Percentiles rank a stretch among this genome's conserved stretches.
These are phyloP conservation scores for Candida tetrigidarum DNA, from an alignment of 1,139 yeast species.

Conservation along the genomic window DNA sequence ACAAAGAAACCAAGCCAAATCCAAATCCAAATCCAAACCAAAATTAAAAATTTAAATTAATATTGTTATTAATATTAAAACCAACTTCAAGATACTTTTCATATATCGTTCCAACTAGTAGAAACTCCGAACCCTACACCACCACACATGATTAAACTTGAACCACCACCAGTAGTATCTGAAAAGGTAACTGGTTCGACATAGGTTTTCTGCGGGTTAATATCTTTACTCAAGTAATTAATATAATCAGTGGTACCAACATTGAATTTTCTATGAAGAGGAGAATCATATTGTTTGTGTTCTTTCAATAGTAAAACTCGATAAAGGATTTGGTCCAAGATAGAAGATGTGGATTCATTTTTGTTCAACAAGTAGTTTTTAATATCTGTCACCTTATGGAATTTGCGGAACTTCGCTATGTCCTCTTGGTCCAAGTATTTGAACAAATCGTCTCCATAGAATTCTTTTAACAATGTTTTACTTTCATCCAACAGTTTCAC, in stretches of 20 bases:
- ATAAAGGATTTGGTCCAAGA: constrained; percentile 21
- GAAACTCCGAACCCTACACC: constrained; percentile 28
- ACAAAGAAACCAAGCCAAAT: background rate
- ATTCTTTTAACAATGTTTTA: constrained; percentile 22
- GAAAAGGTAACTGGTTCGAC: constrained; percentile 17
- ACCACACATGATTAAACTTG: constrained; percentile 37
- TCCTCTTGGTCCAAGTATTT: constrained; percentile 30
- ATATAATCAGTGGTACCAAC: constrained; percentile 19
- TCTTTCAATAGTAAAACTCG: constrained; percentile 17
- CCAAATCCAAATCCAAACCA: constrained; percentile 12
- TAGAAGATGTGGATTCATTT: constrained; percentile 7
- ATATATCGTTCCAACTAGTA: constrained; percentile 35
- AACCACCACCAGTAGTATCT: constrained; percentile 18
- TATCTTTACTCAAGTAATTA: constrained; percentile 19
- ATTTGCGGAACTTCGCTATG: constrained; percentile 30
- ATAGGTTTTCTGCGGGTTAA: constrained; percentile 15
- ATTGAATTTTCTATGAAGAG: constrained; percentile 10
- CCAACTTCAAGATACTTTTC: background rate
- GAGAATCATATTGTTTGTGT: constrained; percentile 4
- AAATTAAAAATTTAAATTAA: too few relatives aligned
- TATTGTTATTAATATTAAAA: background rate
- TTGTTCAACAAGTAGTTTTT: constrained; percentile 17
- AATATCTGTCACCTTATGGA: constrained; percentile 27
- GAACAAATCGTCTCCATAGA: constrained; percentile 42
- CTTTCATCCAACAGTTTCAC: constrained; percentile 13